phyloP scores from a whole-genome alignment of 129 eudicot genomes.

The Erigeron canadensis region DNA sequence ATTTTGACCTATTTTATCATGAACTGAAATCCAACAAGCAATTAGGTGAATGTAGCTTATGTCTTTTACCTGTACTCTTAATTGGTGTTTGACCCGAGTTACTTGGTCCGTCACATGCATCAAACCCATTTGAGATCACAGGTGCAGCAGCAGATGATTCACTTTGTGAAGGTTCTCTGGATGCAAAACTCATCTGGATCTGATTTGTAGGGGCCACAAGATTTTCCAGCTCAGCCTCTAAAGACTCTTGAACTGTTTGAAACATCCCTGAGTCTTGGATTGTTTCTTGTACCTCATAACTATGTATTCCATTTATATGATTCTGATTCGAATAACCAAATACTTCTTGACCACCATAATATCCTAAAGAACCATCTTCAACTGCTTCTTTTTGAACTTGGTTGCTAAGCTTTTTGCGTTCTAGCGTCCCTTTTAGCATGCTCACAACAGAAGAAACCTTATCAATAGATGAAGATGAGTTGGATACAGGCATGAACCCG shows the following conservation, averaged over 20 bases:
- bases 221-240: constrained; percentile 41
- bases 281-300: constrained; percentile 44
- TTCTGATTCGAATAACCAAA: constrained; percentile 33
- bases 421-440: constrained; percentile 87
- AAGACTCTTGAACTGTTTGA: constrained; percentile 49
- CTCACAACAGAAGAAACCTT: constrained; percentile 79
- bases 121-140: constrained; percentile 55
- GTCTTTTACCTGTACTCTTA: constrained; percentile 38
- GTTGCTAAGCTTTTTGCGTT: constrained; percentile 60
- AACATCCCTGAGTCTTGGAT: constrained; percentile 43
- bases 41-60: constrained; percentile 1
- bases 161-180: constrained; percentile 75
- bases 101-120: constrained; percentile 66
- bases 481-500: constrained; percentile 57
- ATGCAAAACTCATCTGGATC: constrained; percentile 43
- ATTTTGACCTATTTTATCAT: not conserved
- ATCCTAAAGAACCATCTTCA: constrained; percentile 53
- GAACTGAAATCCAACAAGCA: no score
- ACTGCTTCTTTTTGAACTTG: constrained; percentile 45
- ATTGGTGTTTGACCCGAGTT: constrained; percentile 56
- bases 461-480: constrained; percentile 60
- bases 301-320: constrained; percentile 38
- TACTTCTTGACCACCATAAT: constrained; percentile 43
- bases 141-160: constrained; percentile 82
- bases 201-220: constrained; percentile 44